phyloP scores from a whole-genome alignment of 352 stramenopile genomes.

The Poterioochromonas sp. region DNA sequence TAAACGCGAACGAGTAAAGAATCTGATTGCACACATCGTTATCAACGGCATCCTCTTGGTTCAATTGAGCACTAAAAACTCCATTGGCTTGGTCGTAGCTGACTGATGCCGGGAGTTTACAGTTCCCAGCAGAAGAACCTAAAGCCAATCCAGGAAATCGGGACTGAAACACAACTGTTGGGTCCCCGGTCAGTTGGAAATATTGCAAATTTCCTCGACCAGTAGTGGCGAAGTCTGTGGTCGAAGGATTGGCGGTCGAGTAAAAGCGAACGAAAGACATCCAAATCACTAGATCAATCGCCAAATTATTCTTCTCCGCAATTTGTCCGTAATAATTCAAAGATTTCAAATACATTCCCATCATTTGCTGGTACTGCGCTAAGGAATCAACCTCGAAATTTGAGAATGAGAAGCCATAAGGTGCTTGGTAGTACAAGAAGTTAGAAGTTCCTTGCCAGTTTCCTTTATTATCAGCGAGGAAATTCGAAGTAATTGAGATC shows the following conservation, averaged over 20 bases:
- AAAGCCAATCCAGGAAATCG: neutral
- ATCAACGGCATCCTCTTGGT: neutral
- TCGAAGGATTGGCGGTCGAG: neutral
- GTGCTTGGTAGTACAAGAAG: neutral
- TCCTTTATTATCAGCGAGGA: neutral
- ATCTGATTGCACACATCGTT: neutral
- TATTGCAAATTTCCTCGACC: slow-evolving; percentile 4
- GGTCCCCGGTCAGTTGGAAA: slow-evolving; percentile 18
- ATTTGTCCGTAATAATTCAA: neutral
- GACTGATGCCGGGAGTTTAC: slow-evolving; percentile 10
- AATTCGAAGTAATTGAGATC: neutral
- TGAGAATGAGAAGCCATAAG: neutral
- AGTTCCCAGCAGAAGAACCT: neutral
- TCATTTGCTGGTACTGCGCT: slow-evolving; percentile 9
- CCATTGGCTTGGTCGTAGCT: slow-evolving; percentile 12
- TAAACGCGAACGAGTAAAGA: slow-evolving; percentile 13
- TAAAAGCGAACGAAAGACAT: slow-evolving; percentile 13
- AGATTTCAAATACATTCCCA: slow-evolving; percentile 17
- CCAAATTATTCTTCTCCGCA: neutral
- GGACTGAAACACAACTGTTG: neutral
- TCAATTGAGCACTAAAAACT: neutral
- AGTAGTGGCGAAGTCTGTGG: neutral
- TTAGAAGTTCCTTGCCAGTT: neutral
- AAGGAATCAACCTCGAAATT: slow-evolving; percentile 3
- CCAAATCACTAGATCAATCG: slow-evolving; percentile 10